phyloP scores from a whole-genome alignment of 1,284 basidiomycete species.

The Ceratobasidium sp. region DNA sequence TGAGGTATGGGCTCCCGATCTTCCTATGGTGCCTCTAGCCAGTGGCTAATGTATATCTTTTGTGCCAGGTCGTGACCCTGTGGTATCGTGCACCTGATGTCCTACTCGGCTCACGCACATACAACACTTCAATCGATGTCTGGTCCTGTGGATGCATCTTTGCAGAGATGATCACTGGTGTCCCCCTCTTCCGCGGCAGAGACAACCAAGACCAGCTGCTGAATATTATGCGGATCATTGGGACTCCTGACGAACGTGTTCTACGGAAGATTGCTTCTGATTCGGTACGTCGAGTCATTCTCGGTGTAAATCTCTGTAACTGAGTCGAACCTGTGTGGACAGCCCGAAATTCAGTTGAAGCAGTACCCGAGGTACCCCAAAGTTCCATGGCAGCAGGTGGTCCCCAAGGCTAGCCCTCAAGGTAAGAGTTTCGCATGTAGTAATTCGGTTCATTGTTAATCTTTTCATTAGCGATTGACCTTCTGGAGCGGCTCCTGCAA shows the following conservation, averaged over 20 bases:
- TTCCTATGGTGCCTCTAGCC: not conserved
- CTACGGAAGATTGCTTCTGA: constrained; percentile 91
- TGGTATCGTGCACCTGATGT: constrained; percentile 99
- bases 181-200: constrained; percentile 95
- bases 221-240: constrained; percentile 97
- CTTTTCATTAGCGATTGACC: constrained; percentile 78
- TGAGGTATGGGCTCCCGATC: constrained; percentile 66
- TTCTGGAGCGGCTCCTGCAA: constrained; percentile 94
- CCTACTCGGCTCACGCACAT: constrained; percentile 94
- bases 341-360: constrained; percentile 93
- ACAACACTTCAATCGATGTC: constrained; percentile 98
- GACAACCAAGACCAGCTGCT: constrained; percentile 98
- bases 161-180: constrained; percentile 98
- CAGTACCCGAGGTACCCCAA: constrained; percentile 92
- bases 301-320: not conserved
- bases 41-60: constrained; percentile 42
- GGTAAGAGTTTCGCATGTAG: constrained; percentile 60
- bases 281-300: constrained; percentile 67
- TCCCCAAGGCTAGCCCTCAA: constrained; percentile 92
- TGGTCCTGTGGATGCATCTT: constrained; percentile 99
- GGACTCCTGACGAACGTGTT: constrained; percentile 91
- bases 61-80: constrained; percentile 87
- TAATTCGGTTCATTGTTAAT: constrained; percentile 39
- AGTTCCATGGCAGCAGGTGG: constrained; percentile 87
- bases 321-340: constrained; percentile 33